Percentiles rank a stretch among this genome's conserved stretches.
Conservation (phyloP, 2,329 filamentous ascomycete species). For the Colletotrichum lupini region DNA sequence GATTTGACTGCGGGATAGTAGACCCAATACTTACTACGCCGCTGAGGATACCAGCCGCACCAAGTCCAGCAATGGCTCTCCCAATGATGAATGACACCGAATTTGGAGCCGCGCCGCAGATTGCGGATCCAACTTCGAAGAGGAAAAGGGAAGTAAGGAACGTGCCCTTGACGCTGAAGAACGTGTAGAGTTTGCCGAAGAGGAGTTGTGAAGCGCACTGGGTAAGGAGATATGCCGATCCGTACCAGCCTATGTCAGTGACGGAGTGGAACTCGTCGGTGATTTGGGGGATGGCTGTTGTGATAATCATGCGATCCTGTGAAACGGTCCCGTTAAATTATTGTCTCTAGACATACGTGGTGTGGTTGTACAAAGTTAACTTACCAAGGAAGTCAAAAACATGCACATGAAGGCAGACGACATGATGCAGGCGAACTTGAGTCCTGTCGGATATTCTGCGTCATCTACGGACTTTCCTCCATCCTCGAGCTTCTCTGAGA, state of each 20-base stretch:
- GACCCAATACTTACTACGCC: conserved; percentile 39
- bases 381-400: conserved; percentile 41
- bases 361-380: background rate
- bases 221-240: conserved; percentile 41
- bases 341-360: background rate
- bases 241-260: conserved; percentile 44
- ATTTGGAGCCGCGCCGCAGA: conserved; percentile 45
- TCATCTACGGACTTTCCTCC: background rate
- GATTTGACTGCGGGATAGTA: background rate
- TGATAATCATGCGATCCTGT: conserved; percentile 62
- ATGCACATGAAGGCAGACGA: conserved; percentile 38
- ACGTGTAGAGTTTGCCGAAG: conserved; percentile 44
- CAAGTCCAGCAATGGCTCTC: conserved; percentile 48
- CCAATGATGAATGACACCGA: conserved; percentile 50
- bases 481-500: background rate
- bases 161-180: conserved; percentile 40
- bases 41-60: conserved; percentile 47
- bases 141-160: conserved; percentile 40
- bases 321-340: no score
- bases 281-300: conserved; percentile 47
- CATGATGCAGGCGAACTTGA: conserved; percentile 36
- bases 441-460: background rate
- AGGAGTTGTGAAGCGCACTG: conserved; percentile 42
- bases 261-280: conserved; percentile 43
- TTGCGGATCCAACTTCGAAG: conserved; percentile 44